Conservation (phyloP, 129 eudicot species). For the Cynara cardunculus region DNA sequence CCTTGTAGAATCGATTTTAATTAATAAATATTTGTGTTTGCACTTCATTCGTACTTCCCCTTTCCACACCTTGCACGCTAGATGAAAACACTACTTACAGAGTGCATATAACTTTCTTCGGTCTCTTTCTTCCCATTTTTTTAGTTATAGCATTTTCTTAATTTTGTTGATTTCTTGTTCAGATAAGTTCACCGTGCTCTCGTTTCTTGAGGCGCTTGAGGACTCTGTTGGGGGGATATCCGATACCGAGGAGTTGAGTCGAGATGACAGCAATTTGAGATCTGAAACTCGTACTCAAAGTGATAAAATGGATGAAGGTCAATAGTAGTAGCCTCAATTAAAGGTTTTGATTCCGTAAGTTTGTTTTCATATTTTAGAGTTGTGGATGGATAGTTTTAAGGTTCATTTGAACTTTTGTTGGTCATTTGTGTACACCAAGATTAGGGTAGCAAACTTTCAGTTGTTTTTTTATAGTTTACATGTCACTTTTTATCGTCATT, state of each 20-base stretch:
- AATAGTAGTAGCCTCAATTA: slow-evolving; percentile 9
- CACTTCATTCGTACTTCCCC: not conserved
- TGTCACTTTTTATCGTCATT: not conserved
- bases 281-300: slow-evolving; percentile 35
- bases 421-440: not conserved
- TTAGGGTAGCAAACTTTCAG: not conserved
- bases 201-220: slow-evolving; percentile 98
- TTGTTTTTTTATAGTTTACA: not conserved
- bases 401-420: not conserved
- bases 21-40: not conserved
- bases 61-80: too few relatives aligned
- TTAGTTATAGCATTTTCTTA: not conserved
- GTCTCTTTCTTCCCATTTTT: not conserved
- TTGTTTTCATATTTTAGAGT: not conserved
- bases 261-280: slow-evolving; percentile 33
- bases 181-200: slow-evolving; percentile 88
- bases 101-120: not conserved
- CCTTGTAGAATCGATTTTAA: not conserved
- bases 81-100: too few relatives aligned
- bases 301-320: slow-evolving; percentile 81
- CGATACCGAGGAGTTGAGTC: slow-evolving; percentile 31
- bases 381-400: not conserved
- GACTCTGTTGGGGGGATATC: slow-evolving; percentile 55
- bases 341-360: not conserved
- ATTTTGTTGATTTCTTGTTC: slow-evolving; percentile 11